Evolutionary conservation across 2,329 filamentous ascomycete genomes (phyloP).

Genomic region (Diaporthe helianthi): DNA sequence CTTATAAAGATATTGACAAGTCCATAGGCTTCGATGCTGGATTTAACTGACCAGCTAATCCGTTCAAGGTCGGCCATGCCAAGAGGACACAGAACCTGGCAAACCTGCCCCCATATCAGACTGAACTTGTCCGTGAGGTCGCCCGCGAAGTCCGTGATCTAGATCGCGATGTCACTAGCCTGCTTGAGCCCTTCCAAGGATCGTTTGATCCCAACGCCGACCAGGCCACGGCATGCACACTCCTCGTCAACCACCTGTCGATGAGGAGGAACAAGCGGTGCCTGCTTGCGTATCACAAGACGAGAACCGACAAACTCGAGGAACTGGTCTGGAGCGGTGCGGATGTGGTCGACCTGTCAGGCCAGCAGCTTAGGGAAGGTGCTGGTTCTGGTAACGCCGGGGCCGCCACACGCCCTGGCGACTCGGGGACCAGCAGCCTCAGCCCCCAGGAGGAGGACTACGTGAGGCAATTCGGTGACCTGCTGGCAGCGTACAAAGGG

Average conservation of each 20-base stretch:
- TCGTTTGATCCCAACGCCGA: constrained; percentile 86
- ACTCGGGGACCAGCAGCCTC: constrained; percentile 73
- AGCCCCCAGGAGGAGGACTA: constrained; percentile 98
- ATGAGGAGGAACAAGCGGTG: constrained; percentile 98
- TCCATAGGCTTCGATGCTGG: neutral
- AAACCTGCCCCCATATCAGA: constrained; percentile 89
- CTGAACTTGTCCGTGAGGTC: constrained; percentile 86
- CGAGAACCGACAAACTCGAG: constrained; percentile 88
- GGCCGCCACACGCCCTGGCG: constrained; percentile 47
- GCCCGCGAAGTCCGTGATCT: constrained; percentile 93
- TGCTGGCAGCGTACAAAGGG: constrained; percentile 95
- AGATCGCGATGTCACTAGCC: constrained; percentile 80
- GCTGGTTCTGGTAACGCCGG: constrained; percentile 44
- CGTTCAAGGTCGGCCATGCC: constrained; percentile 84
- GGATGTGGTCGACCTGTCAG: constrained; percentile 77
- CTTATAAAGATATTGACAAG: neutral
- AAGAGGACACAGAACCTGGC: constrained; percentile 89
- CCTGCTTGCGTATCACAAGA: constrained; percentile 90
- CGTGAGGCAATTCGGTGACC: constrained; percentile 86
- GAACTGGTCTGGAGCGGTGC: constrained; percentile 91
- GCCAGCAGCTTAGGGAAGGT: constrained; percentile 59
- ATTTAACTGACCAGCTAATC: constrained; percentile 34
- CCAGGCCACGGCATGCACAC: constrained; percentile 82
- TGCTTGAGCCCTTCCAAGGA: constrained; percentile 83
- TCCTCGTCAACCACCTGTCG: constrained; percentile 91